These are phyloP conservation scores for Neonectria hederae DNA, from an alignment of 2,329 filamentous ascomycete genomes.

Conservation along the genomic window DNA sequence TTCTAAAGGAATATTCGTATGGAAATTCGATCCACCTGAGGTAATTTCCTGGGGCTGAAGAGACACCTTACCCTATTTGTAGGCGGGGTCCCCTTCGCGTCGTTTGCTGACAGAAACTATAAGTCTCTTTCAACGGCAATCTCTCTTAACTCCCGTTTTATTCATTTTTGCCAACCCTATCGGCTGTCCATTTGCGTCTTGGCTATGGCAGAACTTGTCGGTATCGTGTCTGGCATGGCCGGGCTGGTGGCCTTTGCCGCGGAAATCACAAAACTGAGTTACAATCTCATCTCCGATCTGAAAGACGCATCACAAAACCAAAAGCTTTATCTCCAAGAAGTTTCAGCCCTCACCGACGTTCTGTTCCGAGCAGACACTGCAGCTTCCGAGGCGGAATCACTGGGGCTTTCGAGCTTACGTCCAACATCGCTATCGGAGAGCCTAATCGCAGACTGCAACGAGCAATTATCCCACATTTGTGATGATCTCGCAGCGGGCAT, in stretches of 20 bases:
- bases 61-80: background rate
- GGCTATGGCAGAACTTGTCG: slow-evolving; percentile 7
- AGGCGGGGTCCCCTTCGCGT: no score
- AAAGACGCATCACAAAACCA: background rate
- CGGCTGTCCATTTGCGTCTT: background rate
- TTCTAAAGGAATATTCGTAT: no score
- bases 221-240: background rate
- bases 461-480: slow-evolving; percentile 4
- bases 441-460: slow-evolving; percentile 2
- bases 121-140: background rate
- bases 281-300: slow-evolving; percentile 1
- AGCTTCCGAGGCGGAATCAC: background rate
- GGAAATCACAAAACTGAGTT: slow-evolving; percentile 8
- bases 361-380: background rate
- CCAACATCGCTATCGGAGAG: slow-evolving; percentile 3
- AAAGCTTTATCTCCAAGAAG: slow-evolving; percentile 8
- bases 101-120: background rate
- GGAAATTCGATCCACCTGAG: background rate
- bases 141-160: background rate
- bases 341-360: slow-evolving; percentile 5
- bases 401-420: background rate
- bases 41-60: background rate
- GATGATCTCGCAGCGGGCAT: slow-evolving; percentile 11
- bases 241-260: slow-evolving; percentile 4
- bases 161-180: background rate